phyloP scores from a whole-genome alignment of 2,329 filamentous ascomycete genomes.

The Exophiala phaeomuriformis region DNA sequence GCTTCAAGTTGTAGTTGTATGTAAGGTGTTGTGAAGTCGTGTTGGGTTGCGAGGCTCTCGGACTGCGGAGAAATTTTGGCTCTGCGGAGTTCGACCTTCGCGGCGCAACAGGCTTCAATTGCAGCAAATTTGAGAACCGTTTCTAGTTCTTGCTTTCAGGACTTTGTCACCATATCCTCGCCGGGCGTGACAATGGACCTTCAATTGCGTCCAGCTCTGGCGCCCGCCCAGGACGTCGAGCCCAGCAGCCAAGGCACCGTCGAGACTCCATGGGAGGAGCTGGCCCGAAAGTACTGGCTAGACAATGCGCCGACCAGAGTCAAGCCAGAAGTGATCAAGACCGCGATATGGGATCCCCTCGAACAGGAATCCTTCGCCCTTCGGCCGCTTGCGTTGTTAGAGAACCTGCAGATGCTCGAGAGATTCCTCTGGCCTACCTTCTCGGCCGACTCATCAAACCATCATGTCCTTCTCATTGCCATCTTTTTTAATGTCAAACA shows the following conservation, averaged over 20 bases:
- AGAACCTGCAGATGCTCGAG: slow-evolving; percentile 85
- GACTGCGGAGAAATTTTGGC: slow-evolving; percentile 3
- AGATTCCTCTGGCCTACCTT: slow-evolving; percentile 95
- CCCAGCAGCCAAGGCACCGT: slow-evolving; percentile 22
- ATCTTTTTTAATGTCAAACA: slow-evolving; percentile 82
- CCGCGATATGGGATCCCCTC: slow-evolving; percentile 79
- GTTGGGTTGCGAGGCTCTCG: background rate
- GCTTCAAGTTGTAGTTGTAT: no score
- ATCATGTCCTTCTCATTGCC: slow-evolving; percentile 80
- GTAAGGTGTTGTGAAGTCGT: background rate
- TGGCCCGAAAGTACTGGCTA: slow-evolving; percentile 82
- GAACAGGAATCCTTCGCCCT: slow-evolving; percentile 73
- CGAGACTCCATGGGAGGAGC: slow-evolving; percentile 49
- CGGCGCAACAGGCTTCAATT: background rate
- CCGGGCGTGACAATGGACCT: slow-evolving; percentile 23
- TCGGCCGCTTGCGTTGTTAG: slow-evolving; percentile 70
- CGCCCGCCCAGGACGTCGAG: slow-evolving; percentile 42
- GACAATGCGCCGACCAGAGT: slow-evolving; percentile 50
- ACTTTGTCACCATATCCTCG: background rate
- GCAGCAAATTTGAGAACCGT: slow-evolving; percentile 2
- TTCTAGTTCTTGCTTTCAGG: background rate
- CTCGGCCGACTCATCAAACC: slow-evolving; percentile 78
- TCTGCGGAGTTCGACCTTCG: slow-evolving; percentile 2
- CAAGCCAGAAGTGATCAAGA: slow-evolving; percentile 77
- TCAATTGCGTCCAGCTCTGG: slow-evolving; percentile 49